Evolutionary conservation across 2,329 filamentous ascomycete genomes (phyloP), one percentile per base, ranked within the genome.

Genomic region (Trichoderma koningii): DNA sequence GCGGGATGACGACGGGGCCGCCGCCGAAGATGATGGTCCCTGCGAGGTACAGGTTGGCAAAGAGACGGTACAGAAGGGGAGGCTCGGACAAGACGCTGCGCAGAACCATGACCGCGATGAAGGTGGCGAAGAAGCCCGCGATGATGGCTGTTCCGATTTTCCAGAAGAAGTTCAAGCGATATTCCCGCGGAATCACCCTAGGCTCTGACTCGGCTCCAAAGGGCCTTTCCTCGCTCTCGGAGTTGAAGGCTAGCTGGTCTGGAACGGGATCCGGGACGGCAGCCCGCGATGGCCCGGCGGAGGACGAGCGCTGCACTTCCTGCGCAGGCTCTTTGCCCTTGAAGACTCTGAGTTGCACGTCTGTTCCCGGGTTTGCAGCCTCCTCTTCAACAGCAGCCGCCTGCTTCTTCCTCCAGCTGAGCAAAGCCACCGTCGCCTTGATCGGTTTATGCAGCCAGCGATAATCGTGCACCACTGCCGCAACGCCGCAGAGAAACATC

Each of bases 41-140:
- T 0, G 89, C 89, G 0, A 92, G 85, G 70, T 89, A 91, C 76
- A 92, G 84, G 73, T 90, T 92, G 5, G 87, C 81, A 70, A 92
- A 92, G 26, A 92, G 81, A 55, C 83, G 79, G 69, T 86, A 86
- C 0, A 82, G 74, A 0, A 86, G 75, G 0, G 85, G 79, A 0
- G 75, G 76, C 10, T 71, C 48, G 0, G 74, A 65, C 55, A 76
- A 75, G 67, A 71, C 80, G 74, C 73, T 81, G 42, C 81, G 80
- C 0, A 83, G 69, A 17, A 84, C 78, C 72, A 91, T 83, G 23
- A 89, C 72, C 2, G 77, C 70, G 55, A 85, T 76, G 68, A 92
- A 90, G 2, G 81, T 81, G 4, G 74, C 70, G 5, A 89, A 77
- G 72, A 90, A 89, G 4, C 70, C 55, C 1, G 64, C 70, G 62